Base-by-base conservation (phyloP, 345 rosid species). In the Aethionema arabicum region DNA sequence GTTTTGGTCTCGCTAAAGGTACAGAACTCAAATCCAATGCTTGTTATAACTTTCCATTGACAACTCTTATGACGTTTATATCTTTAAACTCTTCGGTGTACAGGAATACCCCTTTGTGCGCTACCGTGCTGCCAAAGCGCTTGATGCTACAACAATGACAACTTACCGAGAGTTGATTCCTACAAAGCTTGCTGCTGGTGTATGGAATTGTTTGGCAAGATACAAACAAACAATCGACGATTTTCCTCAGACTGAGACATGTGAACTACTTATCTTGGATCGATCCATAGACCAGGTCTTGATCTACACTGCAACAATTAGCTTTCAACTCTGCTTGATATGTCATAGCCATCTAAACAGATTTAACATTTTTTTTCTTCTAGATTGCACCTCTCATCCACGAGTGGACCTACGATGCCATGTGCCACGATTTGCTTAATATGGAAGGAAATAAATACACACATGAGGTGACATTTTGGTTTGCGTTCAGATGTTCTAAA, bases 341-440 rank as follows among this genome's bases (percentile, higher is more conserved):
- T 48, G 51, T 8, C 42, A 11, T 50, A 48, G 56, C 40, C 35
- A n/a, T 12, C n/a, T 36, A 42, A 15, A 57, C 41, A 21, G 8
- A 47, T 4, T 21, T 21, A 44, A 49, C 8, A 9, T 53, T 65
- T 69, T 57, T 70, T 21, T 67, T 41, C 52, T 60, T 76, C 46
- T 76, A 92, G 99, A 80, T 93, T 68, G 96, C 99, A 81, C 99
- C 99, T 70, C 63, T 93, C 60, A 93, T 93, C 64, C 99, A 93
- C 71, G 99, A 93, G 82, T 93, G 99, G 99, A 93, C 99, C 8
- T 93, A 93, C 60, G 99, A 87, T 84, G 97, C 99, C 2, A 90
- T 93, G 80, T 93, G 97, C 78, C 97, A 80, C 56, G 99, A 93
- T 82, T 75, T 90, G 74, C 78, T 93, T 61, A 80, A 75, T 44